Conservation (phyloP, 2,329 filamentous ascomycete species). For the Dothideomycetes sp. region DNA sequence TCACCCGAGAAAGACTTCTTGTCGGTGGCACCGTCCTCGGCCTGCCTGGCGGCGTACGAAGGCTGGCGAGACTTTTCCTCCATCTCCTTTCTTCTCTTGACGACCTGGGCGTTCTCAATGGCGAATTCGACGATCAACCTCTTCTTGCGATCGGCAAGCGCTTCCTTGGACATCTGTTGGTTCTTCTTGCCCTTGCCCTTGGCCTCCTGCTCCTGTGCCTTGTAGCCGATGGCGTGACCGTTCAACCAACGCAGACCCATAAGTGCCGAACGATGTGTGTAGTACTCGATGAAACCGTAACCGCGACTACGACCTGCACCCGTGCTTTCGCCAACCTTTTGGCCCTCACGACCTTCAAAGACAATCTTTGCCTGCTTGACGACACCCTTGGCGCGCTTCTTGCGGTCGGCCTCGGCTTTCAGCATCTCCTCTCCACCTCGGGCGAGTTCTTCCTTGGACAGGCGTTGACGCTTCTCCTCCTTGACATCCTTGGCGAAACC, state of each 20-base stretch:
- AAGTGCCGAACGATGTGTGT: slow-evolving; percentile 82
- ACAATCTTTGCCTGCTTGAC: slow-evolving; percentile 92
- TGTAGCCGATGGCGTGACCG: slow-evolving; percentile 54
- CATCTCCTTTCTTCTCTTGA: slow-evolving; percentile 62
- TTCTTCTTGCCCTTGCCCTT: slow-evolving; percentile 29
- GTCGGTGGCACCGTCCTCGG: slow-evolving; percentile 7
- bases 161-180: slow-evolving; percentile 32
- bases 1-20: slow-evolving; percentile 11
- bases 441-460: slow-evolving; percentile 82
- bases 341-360: slow-evolving; percentile 77
- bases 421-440: slow-evolving; percentile 73
- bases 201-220: slow-evolving; percentile 37
- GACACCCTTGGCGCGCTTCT: slow-evolving; percentile 72
- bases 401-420: slow-evolving; percentile 70
- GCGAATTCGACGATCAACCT: slow-evolving; percentile 92
- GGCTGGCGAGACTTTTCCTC: slow-evolving; percentile 47
- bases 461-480: slow-evolving; percentile 59
- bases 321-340: slow-evolving; percentile 67
- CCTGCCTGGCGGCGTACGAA: slow-evolving; percentile 8
- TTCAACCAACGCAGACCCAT: slow-evolving; percentile 95
- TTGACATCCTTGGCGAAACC: slow-evolving; percentile 90
- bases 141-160: slow-evolving; percentile 67
- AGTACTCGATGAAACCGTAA: slow-evolving; percentile 97
- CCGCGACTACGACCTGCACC: slow-evolving; percentile 79
- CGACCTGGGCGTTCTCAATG: slow-evolving; percentile 94